Conservation (phyloP, 2,329 filamentous ascomycete genomes). For the Aspergillus ibericus region DNA sequence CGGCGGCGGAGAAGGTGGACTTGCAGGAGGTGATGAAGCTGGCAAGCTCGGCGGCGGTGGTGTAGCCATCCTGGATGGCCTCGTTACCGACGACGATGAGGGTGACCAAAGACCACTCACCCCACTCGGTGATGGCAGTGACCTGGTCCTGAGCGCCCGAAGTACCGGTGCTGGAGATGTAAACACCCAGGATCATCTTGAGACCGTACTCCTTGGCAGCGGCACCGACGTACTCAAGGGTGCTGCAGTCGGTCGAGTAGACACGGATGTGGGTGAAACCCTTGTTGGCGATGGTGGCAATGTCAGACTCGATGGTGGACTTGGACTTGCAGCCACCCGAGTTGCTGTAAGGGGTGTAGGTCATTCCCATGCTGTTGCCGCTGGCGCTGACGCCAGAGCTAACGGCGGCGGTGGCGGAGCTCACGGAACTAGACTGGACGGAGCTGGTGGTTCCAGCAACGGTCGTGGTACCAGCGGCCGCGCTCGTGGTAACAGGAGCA, state of each 20-base stretch:
- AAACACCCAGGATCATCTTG: slow-evolving; percentile 84
- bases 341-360: slow-evolving; percentile 73
- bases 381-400: slow-evolving; percentile 32
- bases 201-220: slow-evolving; percentile 67
- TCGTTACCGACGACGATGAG: slow-evolving; percentile 90
- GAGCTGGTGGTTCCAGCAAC: slow-evolving; percentile 20
- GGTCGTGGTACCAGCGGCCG: slow-evolving; percentile 19
- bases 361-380: slow-evolving; percentile 66
- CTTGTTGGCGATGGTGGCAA: slow-evolving; percentile 61
- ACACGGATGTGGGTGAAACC: slow-evolving; percentile 74
- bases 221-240: slow-evolving; percentile 71
- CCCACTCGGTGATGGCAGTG: slow-evolving; percentile 68
- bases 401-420: slow-evolving; percentile 22
- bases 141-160: slow-evolving; percentile 72
- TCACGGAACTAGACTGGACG: slow-evolving; percentile 9
- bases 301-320: slow-evolving; percentile 59
- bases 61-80: slow-evolving; percentile 74
- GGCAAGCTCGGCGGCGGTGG: slow-evolving; percentile 63
- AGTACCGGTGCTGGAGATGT: slow-evolving; percentile 66
- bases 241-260: slow-evolving; percentile 90
- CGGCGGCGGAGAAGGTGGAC: slow-evolving; percentile 59
- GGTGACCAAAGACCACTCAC: slow-evolving; percentile 71
- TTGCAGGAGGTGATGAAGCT: slow-evolving; percentile 69
- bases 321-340: slow-evolving; percentile 63
- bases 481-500: slow-evolving; percentile 22